Evolutionary conservation across 805 yeast species (phyloP), one percentile per base, ranked within the genome.

Genomic region (Wickerhamiella lipophila): DNA sequence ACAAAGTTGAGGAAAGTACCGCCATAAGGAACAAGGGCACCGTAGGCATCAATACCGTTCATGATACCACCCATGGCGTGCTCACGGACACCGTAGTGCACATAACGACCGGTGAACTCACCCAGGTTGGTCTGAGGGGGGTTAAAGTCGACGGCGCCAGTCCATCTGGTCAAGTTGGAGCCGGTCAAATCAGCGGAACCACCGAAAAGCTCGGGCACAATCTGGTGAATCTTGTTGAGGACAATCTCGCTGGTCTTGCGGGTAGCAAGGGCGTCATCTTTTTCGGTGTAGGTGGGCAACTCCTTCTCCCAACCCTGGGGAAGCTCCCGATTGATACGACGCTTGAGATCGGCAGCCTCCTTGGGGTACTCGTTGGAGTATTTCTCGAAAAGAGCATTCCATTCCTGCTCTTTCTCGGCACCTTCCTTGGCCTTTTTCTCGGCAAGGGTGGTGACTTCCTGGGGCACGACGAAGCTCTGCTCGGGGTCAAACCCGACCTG

Each of bases 171-270:
- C 73, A 86, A 76, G 78, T 89, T 92, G 50, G 97, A 89, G 58
- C 94, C 94, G 51, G 97, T 89, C 72, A 89, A 78, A 71, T 89
- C 98, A 52, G 98, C 98, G 57, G 97, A 88, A 64, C 98, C 98
- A 72, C 96, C 96, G 63, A 89, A 71, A 55, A 89, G 71, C 74
- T 87, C 96, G 49, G 97, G 97, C 48, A 89, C 57, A 42, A 58
- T 76, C 23, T 73, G 74, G 60, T 74, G 73, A 59, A 89, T 68
- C 55, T 71, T 68, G 58, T 75, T 72, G 61, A 89, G 71, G 36
- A 81, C 85, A 58, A 73, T 73, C 75, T 89, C 96, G 47, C 94
- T 83, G 62, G 87, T 74, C 76, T 89, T 89, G 77, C 98, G 83
- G 53, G 96, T 77, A 55, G 98, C 98, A 58, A 87, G 73, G 45